A percentile compares a stretch with the other conserved stretches of the same genome.
phyloP scores from a whole-genome alignment of 495 filamentous ascomycete genomes.

The Pseudevernia furfuracea region DNA sequence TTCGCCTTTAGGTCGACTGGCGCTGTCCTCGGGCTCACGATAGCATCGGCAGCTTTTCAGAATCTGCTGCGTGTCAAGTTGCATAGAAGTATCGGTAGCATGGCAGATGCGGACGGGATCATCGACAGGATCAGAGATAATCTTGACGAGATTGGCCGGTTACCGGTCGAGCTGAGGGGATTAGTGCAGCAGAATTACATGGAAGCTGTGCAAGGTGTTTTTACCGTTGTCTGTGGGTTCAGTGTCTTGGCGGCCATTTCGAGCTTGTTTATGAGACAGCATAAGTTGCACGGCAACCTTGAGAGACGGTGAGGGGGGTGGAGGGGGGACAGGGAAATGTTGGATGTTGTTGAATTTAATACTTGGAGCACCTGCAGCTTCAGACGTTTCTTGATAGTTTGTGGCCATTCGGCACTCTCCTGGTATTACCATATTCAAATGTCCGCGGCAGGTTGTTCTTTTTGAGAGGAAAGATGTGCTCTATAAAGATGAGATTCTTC shows the following conservation, averaged over 20 bases:
- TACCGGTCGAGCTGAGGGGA: conserved; percentile 60
- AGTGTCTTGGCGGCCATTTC: conserved; percentile 51
- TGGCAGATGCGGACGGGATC: conserved; percentile 53
- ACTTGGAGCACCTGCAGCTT: too few relatives aligned
- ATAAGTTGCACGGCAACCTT: conserved; percentile 66
- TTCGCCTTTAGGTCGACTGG: conserved; percentile 80
- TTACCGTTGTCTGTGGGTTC: conserved; percentile 58
- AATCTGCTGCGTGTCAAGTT: conserved; percentile 42
- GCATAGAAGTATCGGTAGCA: conserved; percentile 35
- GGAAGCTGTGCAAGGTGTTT: conserved; percentile 67
- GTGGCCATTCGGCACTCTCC: too few relatives aligned
- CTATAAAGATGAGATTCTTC: too few relatives aligned
- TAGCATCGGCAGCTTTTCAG: conserved; percentile 73
- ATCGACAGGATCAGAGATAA: conserved; percentile 55
- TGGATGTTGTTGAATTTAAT: too few relatives aligned
- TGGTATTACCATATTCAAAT: too few relatives aligned
- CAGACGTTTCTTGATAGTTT: too few relatives aligned
- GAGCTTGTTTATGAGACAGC: conserved; percentile 64
- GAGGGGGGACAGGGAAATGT: too few relatives aligned
- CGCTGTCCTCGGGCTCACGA: conserved; percentile 71
- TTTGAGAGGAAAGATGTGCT: too few relatives aligned
- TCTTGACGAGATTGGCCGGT: conserved; percentile 60
- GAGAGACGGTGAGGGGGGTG: conserved; percentile 35
- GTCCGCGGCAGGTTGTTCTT: too few relatives aligned
- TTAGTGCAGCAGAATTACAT: conserved; percentile 67